A percentile compares a stretch with the other conserved stretches of the same genome.
These are phyloP conservation scores for Apostasia ramifera DNA, from an alignment of 106 monocot genomes.

Conservation along the genomic window DNA sequence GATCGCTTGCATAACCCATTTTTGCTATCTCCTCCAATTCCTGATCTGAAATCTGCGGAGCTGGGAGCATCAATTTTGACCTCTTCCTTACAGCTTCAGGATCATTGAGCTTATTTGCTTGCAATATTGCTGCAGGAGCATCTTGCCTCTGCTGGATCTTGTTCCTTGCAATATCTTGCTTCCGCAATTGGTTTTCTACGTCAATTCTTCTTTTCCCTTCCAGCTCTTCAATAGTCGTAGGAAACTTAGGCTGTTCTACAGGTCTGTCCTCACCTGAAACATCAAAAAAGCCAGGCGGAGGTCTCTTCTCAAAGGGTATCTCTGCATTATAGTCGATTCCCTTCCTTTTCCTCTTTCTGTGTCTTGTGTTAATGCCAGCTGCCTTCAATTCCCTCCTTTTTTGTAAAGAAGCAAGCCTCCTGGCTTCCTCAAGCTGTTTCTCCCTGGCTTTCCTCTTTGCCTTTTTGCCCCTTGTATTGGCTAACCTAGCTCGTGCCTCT, in stretches of 20 bases:
- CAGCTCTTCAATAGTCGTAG: slow-evolving; percentile 91
- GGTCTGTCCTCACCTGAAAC: slow-evolving; percentile 65
- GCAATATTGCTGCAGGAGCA: slow-evolving; percentile 86
- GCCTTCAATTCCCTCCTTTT: slow-evolving; percentile 96
- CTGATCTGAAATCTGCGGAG: slow-evolving; percentile 94
- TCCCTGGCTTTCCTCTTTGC: slow-evolving; percentile 98
- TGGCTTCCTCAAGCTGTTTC: slow-evolving; percentile 97
- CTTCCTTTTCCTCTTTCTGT: slow-evolving; percentile 79
- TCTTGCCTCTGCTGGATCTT: slow-evolving; percentile 91
- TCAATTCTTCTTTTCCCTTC: slow-evolving; percentile 94
- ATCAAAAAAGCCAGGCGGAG: slow-evolving; percentile 95
- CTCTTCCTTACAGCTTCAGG: slow-evolving; percentile 93
- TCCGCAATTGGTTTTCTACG: slow-evolving; percentile 81
- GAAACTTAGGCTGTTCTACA: slow-evolving; percentile 58
- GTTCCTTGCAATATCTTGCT: slow-evolving; percentile 91
- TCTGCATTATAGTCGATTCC: slow-evolving; percentile 98
- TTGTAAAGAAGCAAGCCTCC: slow-evolving; percentile 93
- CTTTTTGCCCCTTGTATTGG: slow-evolving; percentile 94
- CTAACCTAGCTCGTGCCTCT: slow-evolving; percentile 91
- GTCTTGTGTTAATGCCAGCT: slow-evolving; percentile 80
- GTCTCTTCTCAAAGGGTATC: slow-evolving; percentile 97
- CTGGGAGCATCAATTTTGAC: slow-evolving; percentile 87
- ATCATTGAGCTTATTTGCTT: slow-evolving; percentile 94
- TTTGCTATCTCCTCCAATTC: slow-evolving; percentile 94
- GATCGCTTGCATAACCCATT: slow-evolving; percentile 89